A percentile compares a stretch with the other conserved stretches of the same genome.
phyloP scores from a whole-genome alignment of 257 asterid species.

The Ilex asprella region DNA sequence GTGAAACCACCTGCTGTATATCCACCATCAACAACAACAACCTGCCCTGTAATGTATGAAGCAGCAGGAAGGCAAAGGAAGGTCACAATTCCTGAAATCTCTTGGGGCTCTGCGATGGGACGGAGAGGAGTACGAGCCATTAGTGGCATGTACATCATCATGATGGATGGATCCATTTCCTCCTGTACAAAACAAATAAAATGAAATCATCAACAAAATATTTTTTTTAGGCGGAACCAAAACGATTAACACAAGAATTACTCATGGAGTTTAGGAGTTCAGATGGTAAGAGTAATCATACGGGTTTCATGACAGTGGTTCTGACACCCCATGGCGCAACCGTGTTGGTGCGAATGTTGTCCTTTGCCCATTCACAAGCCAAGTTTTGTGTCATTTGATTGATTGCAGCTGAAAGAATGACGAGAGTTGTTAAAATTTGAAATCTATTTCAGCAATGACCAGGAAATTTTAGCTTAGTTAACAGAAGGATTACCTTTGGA shows the following conservation, averaged over 20 bases:
- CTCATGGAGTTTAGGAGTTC: not conserved
- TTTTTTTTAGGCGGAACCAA: too few relatives aligned
- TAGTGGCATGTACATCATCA: not conserved
- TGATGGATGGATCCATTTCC: not conserved
- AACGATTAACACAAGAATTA: not conserved
- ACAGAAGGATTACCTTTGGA: too few relatives aligned
- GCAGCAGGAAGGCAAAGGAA: constrained; percentile 2
- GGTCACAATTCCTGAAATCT: not conserved
- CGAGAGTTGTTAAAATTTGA: not conserved
- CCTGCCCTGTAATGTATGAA: not conserved
- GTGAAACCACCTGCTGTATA: not conserved
- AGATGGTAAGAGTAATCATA: not conserved
- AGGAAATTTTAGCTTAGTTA: too few relatives aligned
- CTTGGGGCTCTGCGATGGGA: not conserved
- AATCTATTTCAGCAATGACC: too few relatives aligned
- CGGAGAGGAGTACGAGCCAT: not conserved
- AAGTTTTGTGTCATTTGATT: not conserved
- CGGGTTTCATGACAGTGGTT: not conserved
- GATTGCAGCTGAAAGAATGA: not conserved
- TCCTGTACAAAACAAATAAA: not conserved
- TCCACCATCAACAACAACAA: constrained; percentile 1
- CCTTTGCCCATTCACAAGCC: constrained; percentile 3
- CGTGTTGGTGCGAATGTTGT: not conserved
- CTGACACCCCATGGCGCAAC: not conserved
- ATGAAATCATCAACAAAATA: too few relatives aligned